Percentiles rank a stretch among this genome's conserved stretches.
Conservation (phyloP, 2,329 filamentous ascomycete genomes). For the Fusarium multiceps region DNA sequence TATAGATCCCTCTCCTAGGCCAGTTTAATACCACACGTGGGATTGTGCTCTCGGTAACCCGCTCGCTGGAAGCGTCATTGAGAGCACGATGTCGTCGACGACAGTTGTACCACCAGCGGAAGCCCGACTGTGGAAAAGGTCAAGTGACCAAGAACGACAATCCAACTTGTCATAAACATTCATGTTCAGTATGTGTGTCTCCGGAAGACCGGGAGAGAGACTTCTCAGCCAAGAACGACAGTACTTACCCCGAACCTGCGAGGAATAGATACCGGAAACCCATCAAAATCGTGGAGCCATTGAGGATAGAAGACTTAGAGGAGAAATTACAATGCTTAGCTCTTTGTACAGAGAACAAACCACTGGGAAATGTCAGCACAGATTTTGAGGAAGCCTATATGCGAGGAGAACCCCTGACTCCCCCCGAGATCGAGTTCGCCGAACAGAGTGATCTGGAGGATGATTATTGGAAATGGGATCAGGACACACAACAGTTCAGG, state of each 20-base stretch:
- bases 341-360: not conserved
- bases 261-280: constrained; percentile 12
- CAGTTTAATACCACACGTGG: not conserved
- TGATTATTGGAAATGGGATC: constrained; percentile 42
- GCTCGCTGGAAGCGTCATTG: not conserved
- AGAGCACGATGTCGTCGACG: constrained; percentile 4
- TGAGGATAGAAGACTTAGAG: constrained; percentile 9
- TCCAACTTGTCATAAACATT: not conserved
- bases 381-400: constrained; percentile 32
- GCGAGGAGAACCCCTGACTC: constrained; percentile 30
- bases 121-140: not conserved
- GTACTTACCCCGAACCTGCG: not conserved
- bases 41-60: not conserved
- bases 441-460: constrained; percentile 35
- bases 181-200: not conserved
- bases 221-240: not conserved
- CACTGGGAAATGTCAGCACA: not conserved
- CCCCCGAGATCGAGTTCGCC: constrained; percentile 36
- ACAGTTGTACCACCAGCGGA: constrained; percentile 8
- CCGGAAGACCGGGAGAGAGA: not conserved
- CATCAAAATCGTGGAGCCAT: not conserved
- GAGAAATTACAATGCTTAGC: constrained; percentile 9
- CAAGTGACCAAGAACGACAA: constrained; percentile 16
- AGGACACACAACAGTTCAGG: constrained; percentile 24
- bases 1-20: not conserved